A percentile compares a stretch with the other conserved stretches of the same genome.
Conservation (phyloP, 2,329 filamentous ascomycete genomes). For the Nemania diffusa region DNA sequence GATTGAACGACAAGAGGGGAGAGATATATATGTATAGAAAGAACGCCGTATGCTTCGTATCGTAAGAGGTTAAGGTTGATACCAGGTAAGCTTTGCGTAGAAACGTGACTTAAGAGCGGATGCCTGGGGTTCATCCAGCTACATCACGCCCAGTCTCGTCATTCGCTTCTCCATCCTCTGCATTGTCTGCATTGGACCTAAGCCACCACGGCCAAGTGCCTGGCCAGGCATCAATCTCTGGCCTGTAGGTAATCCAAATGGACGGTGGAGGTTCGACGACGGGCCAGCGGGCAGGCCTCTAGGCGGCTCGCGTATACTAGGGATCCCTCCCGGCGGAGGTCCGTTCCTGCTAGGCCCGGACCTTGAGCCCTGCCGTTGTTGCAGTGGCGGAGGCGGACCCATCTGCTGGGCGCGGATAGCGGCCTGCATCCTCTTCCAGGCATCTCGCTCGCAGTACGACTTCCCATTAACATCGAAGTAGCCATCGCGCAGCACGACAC, state of each 20-base stretch:
- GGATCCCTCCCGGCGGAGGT: constrained; percentile 26
- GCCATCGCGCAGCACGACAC: constrained; percentile 77
- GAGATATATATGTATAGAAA: background rate
- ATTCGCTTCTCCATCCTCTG: constrained; percentile 71
- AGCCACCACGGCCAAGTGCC: constrained; percentile 49
- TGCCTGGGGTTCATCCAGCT: constrained; percentile 12
- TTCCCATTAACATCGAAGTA: constrained; percentile 89
- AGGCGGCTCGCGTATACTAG: constrained; percentile 41
- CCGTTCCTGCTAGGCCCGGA: constrained; percentile 31
- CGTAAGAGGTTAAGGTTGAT: constrained; percentile 4
- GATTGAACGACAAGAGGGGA: background rate
- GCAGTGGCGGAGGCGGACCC: constrained; percentile 35
- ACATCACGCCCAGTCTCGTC: constrained; percentile 69
- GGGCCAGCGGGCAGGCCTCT: constrained; percentile 45
- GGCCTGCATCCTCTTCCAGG: constrained; percentile 67
- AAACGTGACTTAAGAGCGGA: background rate
- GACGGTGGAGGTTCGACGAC: constrained; percentile 44
- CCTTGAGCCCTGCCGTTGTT: constrained; percentile 21
- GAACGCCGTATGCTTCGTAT: constrained; percentile 29
- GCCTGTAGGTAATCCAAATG: constrained; percentile 50
- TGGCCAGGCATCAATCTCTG: constrained; percentile 52
- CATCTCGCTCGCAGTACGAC: constrained; percentile 89
- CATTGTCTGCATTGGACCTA: constrained; percentile 54
- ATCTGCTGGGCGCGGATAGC: constrained; percentile 48
- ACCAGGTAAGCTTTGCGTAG: background rate